These are phyloP conservation scores for Phytophthora citrophthora DNA, from an alignment of 352 stramenopile species.

Conservation along the genomic window DNA sequence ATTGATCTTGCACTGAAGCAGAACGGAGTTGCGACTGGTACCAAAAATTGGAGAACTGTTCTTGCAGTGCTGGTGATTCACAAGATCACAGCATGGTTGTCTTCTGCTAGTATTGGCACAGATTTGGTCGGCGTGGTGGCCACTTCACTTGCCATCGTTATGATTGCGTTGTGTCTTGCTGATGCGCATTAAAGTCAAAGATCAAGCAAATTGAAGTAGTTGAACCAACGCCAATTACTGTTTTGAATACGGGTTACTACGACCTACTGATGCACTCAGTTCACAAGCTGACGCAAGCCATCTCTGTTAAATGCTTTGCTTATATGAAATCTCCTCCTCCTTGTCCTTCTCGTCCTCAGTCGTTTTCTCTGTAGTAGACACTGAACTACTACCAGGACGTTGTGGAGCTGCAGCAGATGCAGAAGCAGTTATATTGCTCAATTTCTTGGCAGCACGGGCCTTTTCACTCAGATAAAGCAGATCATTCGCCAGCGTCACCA, in stretches of 20 bases:
- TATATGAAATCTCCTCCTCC: too few species aligned
- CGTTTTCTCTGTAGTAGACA: too few species aligned
- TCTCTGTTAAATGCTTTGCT: too few species aligned
- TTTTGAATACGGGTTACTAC: too few species aligned
- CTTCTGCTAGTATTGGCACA: slow-evolving; percentile 6
- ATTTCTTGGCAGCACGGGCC: not conserved
- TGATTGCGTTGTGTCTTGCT: slow-evolving; percentile 10
- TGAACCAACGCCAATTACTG: too few species aligned
- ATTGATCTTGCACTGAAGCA: slow-evolving; percentile 19
- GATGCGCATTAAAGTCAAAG: not conserved
- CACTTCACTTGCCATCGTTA: slow-evolving; percentile 10
- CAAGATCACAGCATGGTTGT: slow-evolving; percentile 21
- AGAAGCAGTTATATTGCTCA: not conserved
- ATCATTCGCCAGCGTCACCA: not conserved
- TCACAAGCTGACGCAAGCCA: too few species aligned
- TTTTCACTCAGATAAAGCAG: not conserved
- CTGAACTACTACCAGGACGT: too few species aligned
- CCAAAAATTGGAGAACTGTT: slow-evolving; percentile 22
- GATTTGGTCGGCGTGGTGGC: slow-evolving; percentile 11
- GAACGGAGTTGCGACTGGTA: slow-evolving; percentile 10
- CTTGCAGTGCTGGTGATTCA: slow-evolving; percentile 16
- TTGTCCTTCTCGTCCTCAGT: too few species aligned
- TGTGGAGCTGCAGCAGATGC: not conserved
- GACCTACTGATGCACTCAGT: too few species aligned
- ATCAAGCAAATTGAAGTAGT: too few species aligned